Evolutionary conservation across 164 flowering plant species (phyloP).

Genomic region (Liquidambar formosana): DNA sequence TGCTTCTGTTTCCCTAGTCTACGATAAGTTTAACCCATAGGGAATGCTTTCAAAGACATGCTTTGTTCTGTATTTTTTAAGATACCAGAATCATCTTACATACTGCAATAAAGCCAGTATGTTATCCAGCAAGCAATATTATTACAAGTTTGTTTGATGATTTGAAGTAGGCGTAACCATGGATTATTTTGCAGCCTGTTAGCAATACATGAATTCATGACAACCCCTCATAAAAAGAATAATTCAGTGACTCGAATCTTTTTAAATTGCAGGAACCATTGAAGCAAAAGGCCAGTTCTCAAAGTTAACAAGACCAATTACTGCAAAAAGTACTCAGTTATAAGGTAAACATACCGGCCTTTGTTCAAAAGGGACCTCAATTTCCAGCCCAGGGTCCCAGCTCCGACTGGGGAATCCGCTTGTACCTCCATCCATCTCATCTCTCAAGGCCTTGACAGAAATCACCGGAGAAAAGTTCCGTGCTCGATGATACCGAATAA

Average conservation of each 20-base stretch:
- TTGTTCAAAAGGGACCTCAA: slow-evolving; percentile 93
- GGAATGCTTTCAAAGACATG: background rate
- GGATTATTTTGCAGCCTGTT: too few species aligned
- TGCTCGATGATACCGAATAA: slow-evolving; percentile 12
- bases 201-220: too few species aligned
- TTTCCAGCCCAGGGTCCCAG: slow-evolving; percentile 91
- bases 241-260: background rate
- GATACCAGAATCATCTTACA: background rate
- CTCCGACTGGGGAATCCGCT: slow-evolving; percentile 57
- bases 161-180: too few species aligned
- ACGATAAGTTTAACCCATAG: background rate
- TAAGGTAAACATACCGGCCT: slow-evolving; percentile 61
- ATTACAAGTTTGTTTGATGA: too few species aligned
- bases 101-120: background rate
- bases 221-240: too few species aligned
- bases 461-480: slow-evolving; percentile 13
- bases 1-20: background rate
- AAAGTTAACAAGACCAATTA: background rate
- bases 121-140: too few species aligned
- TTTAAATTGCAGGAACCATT: background rate
- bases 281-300: too few species aligned
- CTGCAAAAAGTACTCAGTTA: background rate
- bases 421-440: slow-evolving; percentile 54
- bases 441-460: slow-evolving; percentile 55
- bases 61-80: background rate